Conservation (phyloP, 805 yeast species). For the Candida maris region DNA sequence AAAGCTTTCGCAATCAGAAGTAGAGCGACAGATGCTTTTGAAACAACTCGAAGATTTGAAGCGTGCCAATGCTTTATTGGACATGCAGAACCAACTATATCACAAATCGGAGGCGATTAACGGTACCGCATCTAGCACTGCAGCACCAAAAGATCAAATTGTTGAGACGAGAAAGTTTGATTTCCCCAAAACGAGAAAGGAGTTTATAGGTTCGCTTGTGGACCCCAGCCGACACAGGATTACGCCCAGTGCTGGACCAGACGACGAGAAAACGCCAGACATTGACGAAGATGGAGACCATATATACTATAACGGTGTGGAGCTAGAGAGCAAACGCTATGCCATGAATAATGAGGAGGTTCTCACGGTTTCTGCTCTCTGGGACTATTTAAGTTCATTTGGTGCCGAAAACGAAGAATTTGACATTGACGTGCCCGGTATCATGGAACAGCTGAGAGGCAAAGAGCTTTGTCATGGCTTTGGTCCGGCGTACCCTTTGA, state of each 20-base stretch:
- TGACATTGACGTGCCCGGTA: constrained; percentile 51
- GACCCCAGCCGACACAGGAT: neutral
- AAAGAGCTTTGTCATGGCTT: constrained; percentile 73
- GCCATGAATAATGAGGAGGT: constrained; percentile 39
- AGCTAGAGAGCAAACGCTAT: constrained; percentile 12
- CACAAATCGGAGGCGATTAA: constrained; percentile 27
- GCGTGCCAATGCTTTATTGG: constrained; percentile 52
- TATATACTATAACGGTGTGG: constrained; percentile 8
- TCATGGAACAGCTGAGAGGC: constrained; percentile 61
- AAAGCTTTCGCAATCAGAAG: constrained; percentile 54
- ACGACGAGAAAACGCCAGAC: constrained; percentile 5
- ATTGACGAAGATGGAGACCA: neutral
- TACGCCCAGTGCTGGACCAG: neutral
- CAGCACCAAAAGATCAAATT: neutral
- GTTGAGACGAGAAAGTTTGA: constrained; percentile 10
- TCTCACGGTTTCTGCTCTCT: constrained; percentile 71
- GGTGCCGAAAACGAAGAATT: constrained; percentile 45
- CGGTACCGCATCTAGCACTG: neutral
- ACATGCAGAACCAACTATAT: constrained; percentile 59
- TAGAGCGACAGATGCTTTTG: constrained; percentile 37
- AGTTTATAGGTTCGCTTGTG: constrained; percentile 22
- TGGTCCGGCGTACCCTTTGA: constrained; percentile 65
- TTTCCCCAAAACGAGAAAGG: constrained; percentile 26
- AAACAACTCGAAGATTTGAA: constrained; percentile 41
- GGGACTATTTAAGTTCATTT: constrained; percentile 66